These are phyloP conservation scores for Acorus calamus DNA, from an alignment of 106 monocot species.

Conservation along the genomic window DNA sequence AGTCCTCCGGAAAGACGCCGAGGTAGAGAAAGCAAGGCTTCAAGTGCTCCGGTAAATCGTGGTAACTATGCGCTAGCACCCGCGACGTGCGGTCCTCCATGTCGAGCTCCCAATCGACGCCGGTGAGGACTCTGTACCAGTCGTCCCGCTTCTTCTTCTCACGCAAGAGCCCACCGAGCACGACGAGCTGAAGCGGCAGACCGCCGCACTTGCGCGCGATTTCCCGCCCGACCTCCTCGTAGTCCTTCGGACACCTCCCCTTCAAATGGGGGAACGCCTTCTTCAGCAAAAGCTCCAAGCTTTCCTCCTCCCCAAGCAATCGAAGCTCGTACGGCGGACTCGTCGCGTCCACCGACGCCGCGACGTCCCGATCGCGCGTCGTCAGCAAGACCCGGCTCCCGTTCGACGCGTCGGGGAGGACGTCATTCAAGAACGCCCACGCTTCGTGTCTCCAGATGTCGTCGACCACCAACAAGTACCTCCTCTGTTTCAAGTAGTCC, in stretches of 20 bases:
- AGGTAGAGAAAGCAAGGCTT: no score
- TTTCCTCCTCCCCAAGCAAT: background rate
- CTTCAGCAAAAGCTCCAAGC: slow-evolving; percentile 10
- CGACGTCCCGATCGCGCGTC: slow-evolving; percentile 10
- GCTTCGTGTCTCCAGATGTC: slow-evolving; percentile 12
- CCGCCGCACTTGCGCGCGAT: slow-evolving; percentile 15
- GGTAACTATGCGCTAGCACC: background rate
- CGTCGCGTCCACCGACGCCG: background rate
- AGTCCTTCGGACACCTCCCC: background rate
- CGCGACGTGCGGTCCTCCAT: slow-evolving; percentile 4
- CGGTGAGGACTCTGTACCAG: slow-evolving; percentile 4
- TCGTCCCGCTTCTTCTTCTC: background rate
- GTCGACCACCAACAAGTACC: slow-evolving; percentile 19
- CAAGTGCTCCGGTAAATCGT: no score
- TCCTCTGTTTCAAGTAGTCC: background rate
- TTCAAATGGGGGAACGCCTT: slow-evolving; percentile 11
- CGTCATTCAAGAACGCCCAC: slow-evolving; percentile 3
- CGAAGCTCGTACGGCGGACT: background rate
- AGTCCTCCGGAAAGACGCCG: no score
- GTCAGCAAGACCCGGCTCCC: slow-evolving; percentile 19
- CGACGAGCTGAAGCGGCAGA: slow-evolving; percentile 18
- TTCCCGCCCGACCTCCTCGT: background rate
- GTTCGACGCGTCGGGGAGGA: slow-evolving; percentile 9
- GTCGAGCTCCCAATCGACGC: slow-evolving; percentile 1
- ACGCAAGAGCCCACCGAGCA: slow-evolving; percentile 14